Percentiles rank a stretch among this genome's conserved stretches.
Evolutionary conservation across 1,284 basidiomycete genomes (phyloP).

Genomic region (Malassezia cuniculi): DNA sequence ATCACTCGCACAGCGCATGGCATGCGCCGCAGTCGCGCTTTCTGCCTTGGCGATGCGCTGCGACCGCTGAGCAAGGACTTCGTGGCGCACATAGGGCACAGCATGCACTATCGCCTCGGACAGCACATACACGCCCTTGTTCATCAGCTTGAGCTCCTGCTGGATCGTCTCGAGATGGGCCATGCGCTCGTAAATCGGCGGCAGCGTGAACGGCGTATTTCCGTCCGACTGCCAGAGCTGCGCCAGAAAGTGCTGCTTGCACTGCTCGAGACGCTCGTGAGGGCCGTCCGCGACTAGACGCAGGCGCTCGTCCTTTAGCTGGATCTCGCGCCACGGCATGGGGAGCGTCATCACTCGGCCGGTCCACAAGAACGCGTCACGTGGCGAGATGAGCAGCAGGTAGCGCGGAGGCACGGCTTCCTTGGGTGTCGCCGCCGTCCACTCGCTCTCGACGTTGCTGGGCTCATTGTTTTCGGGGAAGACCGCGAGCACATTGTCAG

Average conservation of each 20-base stretch:
- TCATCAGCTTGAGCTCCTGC: slow-evolving; percentile 77
- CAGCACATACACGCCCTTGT: slow-evolving; percentile 71
- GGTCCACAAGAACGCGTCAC: slow-evolving; percentile 81
- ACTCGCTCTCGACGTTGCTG: slow-evolving; percentile 45
- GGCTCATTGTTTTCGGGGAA: slow-evolving; percentile 18
- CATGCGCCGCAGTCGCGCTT: slow-evolving; percentile 3
- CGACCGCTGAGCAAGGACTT: slow-evolving; percentile 17
- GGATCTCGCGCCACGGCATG: slow-evolving; percentile 32
- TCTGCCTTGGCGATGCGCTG: slow-evolving; percentile 8
- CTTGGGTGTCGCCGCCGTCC: slow-evolving; percentile 25
- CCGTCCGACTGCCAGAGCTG: slow-evolving; percentile 18
- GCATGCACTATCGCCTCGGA: slow-evolving; percentile 82
- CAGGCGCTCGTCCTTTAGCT: slow-evolving; percentile 37
- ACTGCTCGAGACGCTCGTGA: slow-evolving; percentile 58
- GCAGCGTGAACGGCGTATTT: slow-evolving; percentile 40
- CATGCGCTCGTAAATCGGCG: slow-evolving; percentile 67
- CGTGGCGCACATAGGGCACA: slow-evolving; percentile 26
- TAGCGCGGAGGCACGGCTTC: no score
- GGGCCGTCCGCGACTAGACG: slow-evolving; percentile 55
- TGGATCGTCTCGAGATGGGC: slow-evolving; percentile 84
- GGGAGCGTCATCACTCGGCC: slow-evolving; percentile 59
- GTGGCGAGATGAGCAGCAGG: slow-evolving; percentile 73
- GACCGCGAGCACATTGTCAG: no score
- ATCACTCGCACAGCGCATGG: slow-evolving; percentile 27
- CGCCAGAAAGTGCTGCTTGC: slow-evolving; percentile 61